Evolutionary conservation across 1,139 yeast species (phyloP).

Genomic region (Hanseniaspora sp.): DNA sequence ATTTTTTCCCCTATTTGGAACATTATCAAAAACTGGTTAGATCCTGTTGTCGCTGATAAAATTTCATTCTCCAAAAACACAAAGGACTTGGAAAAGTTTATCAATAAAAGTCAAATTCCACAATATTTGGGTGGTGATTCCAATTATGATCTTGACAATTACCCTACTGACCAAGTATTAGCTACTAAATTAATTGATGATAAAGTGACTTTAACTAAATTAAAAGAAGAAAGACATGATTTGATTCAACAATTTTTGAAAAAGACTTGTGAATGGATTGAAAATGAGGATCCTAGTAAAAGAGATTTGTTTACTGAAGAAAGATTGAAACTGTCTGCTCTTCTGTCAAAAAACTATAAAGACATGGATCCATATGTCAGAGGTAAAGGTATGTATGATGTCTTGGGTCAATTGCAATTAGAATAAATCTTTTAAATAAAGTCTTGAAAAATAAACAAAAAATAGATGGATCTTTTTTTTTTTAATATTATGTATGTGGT

Average conservation of each 20-base stretch:
- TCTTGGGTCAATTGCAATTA: conserved; percentile 37
- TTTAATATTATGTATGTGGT: too few species aligned
- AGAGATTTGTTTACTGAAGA: conserved; percentile 36
- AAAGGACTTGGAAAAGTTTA: conserved; percentile 48
- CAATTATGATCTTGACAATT: conserved; percentile 33
- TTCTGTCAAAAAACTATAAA: conserved; percentile 47
- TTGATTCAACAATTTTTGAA: conserved; percentile 42
- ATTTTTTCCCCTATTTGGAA: conserved; percentile 79
- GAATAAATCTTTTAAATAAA: conserved; percentile 17
- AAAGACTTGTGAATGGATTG: conserved; percentile 60
- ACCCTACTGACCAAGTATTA: conserved; percentile 26
- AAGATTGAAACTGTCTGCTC: conserved; percentile 41
- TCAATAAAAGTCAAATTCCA: conserved; percentile 47
- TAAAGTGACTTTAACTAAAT: conserved; percentile 33
- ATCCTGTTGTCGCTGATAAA: conserved; percentile 78
- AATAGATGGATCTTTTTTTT: too few species aligned
- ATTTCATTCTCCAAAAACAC: conserved; percentile 56
- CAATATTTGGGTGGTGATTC: conserved; percentile 57
- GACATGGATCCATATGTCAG: conserved; percentile 62
- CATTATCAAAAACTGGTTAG: conserved; percentile 73
- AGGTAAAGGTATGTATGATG: conserved; percentile 56
- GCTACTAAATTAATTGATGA: conserved; percentile 39
- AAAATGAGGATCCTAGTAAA: conserved; percentile 37
- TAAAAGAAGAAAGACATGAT: conserved; percentile 39
- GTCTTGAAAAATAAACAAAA: background rate